Percentiles rank a stretch among this genome's conserved stretches.
Conservation (phyloP, 306 rosid species). For the barrel medic (Medicago truncatula) region DNA sequence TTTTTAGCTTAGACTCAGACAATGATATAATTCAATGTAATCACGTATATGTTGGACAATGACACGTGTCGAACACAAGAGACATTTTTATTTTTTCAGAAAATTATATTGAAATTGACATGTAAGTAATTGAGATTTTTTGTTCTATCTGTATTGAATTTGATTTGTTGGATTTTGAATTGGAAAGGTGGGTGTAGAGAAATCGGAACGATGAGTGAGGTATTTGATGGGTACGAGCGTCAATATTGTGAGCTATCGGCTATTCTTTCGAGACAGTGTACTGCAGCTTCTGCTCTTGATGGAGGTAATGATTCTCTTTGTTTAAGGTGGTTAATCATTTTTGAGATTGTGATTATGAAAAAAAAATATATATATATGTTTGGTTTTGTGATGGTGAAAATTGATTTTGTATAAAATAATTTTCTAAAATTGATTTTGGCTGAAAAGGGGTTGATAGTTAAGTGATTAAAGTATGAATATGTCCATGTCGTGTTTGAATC, state of each 20-base stretch:
- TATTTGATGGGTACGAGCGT: constrained; percentile 57
- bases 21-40: too few species aligned
- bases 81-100: too few species aligned
- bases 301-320: constrained; percentile 52
- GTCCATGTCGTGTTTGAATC: too few species aligned
- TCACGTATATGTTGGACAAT: too few species aligned
- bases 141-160: background rate
- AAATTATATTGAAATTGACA: constrained; percentile 28
- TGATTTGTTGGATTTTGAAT: constrained; percentile 33
- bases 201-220: constrained; percentile 46
- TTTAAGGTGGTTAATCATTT: background rate
- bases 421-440: too few species aligned
- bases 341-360: constrained; percentile 13
- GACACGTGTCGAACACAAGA: too few species aligned
- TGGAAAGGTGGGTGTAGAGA: constrained; percentile 31
- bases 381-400: too few species aligned
- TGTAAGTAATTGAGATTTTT: constrained; percentile 10
- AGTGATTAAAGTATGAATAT: too few species aligned
- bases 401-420: too few species aligned
- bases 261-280: constrained; percentile 55
- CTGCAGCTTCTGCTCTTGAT: constrained; percentile 51
- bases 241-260: constrained; percentile 64
- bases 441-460: too few species aligned
- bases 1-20: too few species aligned
- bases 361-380: background rate